Evolutionary conservation across 2,329 filamentous ascomycete genomes (phyloP), one percentile per base, ranked within the genome.

Genomic region (Pseudofabraea citricarpa): DNA sequence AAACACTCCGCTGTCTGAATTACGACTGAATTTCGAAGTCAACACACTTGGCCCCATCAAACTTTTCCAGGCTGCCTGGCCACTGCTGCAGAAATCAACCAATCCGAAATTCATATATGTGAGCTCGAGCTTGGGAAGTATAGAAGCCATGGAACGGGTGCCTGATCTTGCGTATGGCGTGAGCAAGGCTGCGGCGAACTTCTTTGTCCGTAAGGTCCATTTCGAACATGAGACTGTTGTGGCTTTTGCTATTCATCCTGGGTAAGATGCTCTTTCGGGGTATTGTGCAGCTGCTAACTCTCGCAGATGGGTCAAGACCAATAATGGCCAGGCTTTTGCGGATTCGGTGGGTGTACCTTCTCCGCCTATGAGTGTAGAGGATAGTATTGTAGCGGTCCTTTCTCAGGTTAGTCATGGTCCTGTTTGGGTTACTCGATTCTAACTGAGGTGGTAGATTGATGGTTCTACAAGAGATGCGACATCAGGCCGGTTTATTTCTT

Each of bases 31-130:
- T 50, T 56, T 74, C 35, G 55, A 66, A 1, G 50, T 68, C 39
- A 78, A 79, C 51, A 56, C 71, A 0, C 53, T 67, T n/a, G 69
- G 66, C 2, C 58, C 68, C 2, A 47, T 75, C 1, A 40, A 51
- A 5, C 58, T 75, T 1, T 75, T 69, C 57, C 71, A 74, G 45
- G 67, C 68, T 1, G 61, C 64, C 4, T 55, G 60, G 6, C 59
- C 61, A 1, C 52, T 77, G 3, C 51, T 77, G 35, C 46, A 57
- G 20, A 57, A 60, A 42, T 45, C 63, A 0, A 29, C 48, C 5
- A 35, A 56, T 27, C 60, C 64, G 1, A 73, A 67, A 33, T 60
- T 65, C 2, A 50, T 62, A 3, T 61, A 73, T 26, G 63, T 68
- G 2, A 64, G 60, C 8, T 50, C 50, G 2, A 58, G 13, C 2